phyloP scores from a whole-genome alignment of 768 basidiomycete genomes.

The Auricularia auricula-judae region DNA sequence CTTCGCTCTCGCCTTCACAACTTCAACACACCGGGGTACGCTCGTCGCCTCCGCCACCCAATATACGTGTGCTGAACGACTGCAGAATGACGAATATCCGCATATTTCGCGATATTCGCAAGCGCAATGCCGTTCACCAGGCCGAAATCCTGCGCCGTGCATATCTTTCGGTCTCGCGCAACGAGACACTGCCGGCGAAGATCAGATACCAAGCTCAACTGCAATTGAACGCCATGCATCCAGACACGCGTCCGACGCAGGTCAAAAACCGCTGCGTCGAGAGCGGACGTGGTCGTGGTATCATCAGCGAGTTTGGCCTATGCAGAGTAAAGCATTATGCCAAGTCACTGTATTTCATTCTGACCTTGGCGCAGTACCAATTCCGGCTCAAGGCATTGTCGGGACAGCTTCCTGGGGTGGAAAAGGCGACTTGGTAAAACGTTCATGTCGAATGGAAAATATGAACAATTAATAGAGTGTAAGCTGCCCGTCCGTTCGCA shows the following conservation, averaged over 20 bases:
- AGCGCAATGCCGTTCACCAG: conserved; percentile 54
- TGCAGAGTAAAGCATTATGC: conserved; percentile 46
- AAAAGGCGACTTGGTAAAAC: conserved; percentile 82
- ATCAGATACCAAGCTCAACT: conserved; percentile 91
- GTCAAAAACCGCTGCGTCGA: conserved; percentile 85
- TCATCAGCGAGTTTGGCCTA: conserved; percentile 82
- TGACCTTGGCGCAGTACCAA: conserved; percentile 50
- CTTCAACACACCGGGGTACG: too few species aligned
- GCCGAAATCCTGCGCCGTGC: conserved; percentile 81
- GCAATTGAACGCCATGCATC: conserved; percentile 79
- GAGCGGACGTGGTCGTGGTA: conserved; percentile 76
- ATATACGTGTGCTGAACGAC: too few species aligned
- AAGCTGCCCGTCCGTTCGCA: not conserved
- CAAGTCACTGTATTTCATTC: not conserved
- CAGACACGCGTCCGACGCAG: conserved; percentile 72
- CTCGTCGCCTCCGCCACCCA: too few species aligned
- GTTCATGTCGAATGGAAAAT: not conserved
- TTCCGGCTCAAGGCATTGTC: conserved; percentile 77
- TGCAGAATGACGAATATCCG: conserved; percentile 27
- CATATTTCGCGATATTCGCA: conserved; percentile 70
- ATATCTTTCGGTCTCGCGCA: conserved; percentile 88
- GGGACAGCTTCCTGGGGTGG: conserved; percentile 78
- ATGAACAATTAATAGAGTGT: not conserved
- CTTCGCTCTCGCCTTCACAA: too few species aligned
- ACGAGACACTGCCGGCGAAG: conserved; percentile 77